Evolutionary conservation across 1,284 basidiomycete genomes (phyloP), one percentile per base, ranked within the genome.

Genomic region (Pseudozyma pruni): DNA sequence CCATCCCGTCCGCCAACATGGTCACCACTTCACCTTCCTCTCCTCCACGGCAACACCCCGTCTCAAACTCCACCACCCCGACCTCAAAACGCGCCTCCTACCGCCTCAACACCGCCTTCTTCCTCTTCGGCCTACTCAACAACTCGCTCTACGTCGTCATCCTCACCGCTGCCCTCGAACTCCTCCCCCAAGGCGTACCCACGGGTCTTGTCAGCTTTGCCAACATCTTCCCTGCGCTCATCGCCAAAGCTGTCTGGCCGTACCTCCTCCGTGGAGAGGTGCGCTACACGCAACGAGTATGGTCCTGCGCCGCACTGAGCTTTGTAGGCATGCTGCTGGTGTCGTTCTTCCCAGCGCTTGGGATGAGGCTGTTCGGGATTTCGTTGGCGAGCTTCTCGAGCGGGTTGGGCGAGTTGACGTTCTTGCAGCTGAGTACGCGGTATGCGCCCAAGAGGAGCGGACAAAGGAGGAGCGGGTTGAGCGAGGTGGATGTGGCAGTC

Each of bases 391-490:
- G 92, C 0, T 93, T 98, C 78, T 92, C 93, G 0, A 92, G 91
- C 11, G 93, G 93, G 88, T 85, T 98, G 7, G 95, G 96, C 13
- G 95, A 98, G 83, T 83, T 98, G 61, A 98, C 94, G 1, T 98
- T 93, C 80, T 85, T 98, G 3, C 95, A 98, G 84, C 85, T 96
- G 4, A 93, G 93, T 0, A 97, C 94, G 0, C 90, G 90, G 0
- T 80, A 76, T 54, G 74, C 68, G 11, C 45, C 45, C 19, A 42
- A 58, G 13, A 37, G 51, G 22, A 47, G 45, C 27, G 27, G 27
- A 8, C 34, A 16, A 25, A 49, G 60, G 16, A 11, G 27, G 1
- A 19, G n/a, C 7, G 35, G 62, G 20, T n/a, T 50, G 33, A 52
- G 39, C 27, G 46, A 39, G 8, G 38, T 53, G 9, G 33, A 33